A percentile compares a stretch with the other conserved stretches of the same genome.
Evolutionary conservation across 495 filamentous ascomycete genomes (phyloP).

Genomic region (Neurospora sp.): DNA sequence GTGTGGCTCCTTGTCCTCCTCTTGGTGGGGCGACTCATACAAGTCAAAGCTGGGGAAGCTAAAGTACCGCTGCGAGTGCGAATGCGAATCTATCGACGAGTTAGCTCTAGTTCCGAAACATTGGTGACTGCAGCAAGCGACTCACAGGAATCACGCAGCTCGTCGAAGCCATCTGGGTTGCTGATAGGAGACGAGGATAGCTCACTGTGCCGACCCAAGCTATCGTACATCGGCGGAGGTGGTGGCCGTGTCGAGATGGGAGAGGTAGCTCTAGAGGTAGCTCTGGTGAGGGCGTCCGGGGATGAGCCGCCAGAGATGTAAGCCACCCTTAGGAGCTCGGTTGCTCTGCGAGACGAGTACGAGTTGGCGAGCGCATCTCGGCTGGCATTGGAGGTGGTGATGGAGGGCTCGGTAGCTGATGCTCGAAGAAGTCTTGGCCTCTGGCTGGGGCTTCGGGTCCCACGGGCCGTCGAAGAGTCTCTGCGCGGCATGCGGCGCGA

Average conservation of each 20-base stretch:
- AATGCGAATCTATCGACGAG: background rate
- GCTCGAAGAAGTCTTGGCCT: constrained; percentile 42
- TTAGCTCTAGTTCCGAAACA: constrained; percentile 1
- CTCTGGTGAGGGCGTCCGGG: constrained; percentile 22
- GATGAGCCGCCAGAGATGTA: constrained; percentile 30
- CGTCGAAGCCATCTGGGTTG: constrained; percentile 19
- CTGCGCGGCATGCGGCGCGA: constrained; percentile 23
- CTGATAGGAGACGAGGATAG: constrained; percentile 22
- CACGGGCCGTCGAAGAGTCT: constrained; percentile 20
- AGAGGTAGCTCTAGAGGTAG: constrained; percentile 24
- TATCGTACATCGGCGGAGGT: constrained; percentile 20
- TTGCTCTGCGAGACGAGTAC: constrained; percentile 35
- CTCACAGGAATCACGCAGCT: constrained; percentile 20
- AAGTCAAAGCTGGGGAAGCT: constrained; percentile 49
- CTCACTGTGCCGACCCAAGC: constrained; percentile 15
- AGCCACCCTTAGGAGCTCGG: constrained; percentile 44
- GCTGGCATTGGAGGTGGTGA: constrained; percentile 44
- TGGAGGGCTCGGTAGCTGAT: constrained; percentile 42
- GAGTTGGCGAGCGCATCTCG: constrained; percentile 36
- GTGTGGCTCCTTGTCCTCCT: constrained; percentile 23
- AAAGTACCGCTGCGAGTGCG: constrained; percentile 39
- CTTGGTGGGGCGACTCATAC: constrained; percentile 31
- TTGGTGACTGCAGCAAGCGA: background rate
- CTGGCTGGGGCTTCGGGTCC: constrained; percentile 18
- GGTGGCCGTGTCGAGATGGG: constrained; percentile 26